Base-by-base conservation (phyloP, 495 filamentous ascomycete genomes). In the Penicillium pulvis region DNA sequence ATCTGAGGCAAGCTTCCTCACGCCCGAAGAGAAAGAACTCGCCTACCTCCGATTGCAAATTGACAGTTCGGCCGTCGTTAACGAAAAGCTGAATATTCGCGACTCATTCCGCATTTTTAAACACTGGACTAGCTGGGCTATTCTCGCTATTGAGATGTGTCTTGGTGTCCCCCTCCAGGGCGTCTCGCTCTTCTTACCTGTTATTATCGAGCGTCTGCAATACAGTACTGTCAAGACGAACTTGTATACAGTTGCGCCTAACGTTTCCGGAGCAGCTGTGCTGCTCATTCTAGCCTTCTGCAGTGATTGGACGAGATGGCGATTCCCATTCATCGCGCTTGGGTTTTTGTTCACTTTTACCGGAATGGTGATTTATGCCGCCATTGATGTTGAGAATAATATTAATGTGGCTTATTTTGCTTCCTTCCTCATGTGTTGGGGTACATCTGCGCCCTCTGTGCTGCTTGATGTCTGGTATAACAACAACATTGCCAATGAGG, bases 401-500 rank as follows among this genome's bases (percentile, higher is more conserved):
- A 70, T 85, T 11, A 78, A 83, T 30, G 77, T 91, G 3, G 89
- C 88, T 3, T 93, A 93, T 57, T 92, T 89, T 55, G 87, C 88
- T 11, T 83, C 79, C 20, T 93, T 92, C 68, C 90, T 92, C 87
- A 91, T 93, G 88, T 87, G 84, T 16, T 92, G 89, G 88, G 81
- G 80, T 14, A 83, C 81, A 2, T 79, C 75, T 1, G 80, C 81
- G 1, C 81, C 81, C 2, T 82, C 79, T 1, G 81, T 84, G 4
- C 66, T 84, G 8, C 70, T 83, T 1, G 78, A 76, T 58, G 73
- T 71, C 17, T 87, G 85, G 88, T 90, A 90, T 66, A 91, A 90
- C 67, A 93, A 93, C 75, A 93, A 93, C 57, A 81, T 89, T 17
- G 87, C 89, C 1, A 82, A 92, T 60, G 90, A 92, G 71, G 84